Base-by-base conservation (phyloP, 1,284 basidiomycete species). In the Malassezia restricta region DNA sequence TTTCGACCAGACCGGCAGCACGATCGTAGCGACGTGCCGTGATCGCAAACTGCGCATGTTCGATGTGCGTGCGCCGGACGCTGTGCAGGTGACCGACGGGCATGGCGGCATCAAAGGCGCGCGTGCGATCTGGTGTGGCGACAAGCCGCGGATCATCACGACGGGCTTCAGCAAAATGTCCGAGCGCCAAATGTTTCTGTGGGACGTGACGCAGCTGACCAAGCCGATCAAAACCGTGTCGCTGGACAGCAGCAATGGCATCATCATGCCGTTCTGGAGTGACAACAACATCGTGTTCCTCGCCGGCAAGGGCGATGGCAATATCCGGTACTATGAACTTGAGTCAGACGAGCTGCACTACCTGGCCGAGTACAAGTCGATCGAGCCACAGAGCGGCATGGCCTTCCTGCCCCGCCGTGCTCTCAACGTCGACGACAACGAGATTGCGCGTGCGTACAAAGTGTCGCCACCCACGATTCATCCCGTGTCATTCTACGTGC, bases 181-280 rank as follows among this genome's bases (percentile, higher is more conserved):
- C 43, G 88, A 94, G 74, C 80, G 91, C 8, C 89, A 96, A 75
- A 79, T 91, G 52, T 80, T 79, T 54, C 76, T 96, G 39, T 73
- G 70, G 70, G 68, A 73, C 31, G 49, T 40, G 31, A 12, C 30
- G 31, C 45, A 51, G 37, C 38, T 50, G 24, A 29, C 28, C 17
- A 56, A 62, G 56, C 46, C 51, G 12, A 43, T 66, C 41, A 63
- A 40, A n/a, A 55, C 53, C 2, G 47, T 46, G 32, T 40, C 58
- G 6, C 56, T 73, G 38, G 70, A 73, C 59, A 53, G 63, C 5
- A 58, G 54, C 30, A 85, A 84, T 50, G 91, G 92, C 44, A 87
- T 95, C 37, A 75, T 94, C 47, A 95, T 96, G 88, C 92, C 92
- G 0, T 95, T 92, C 82, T 98, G 87, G 83, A 83, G 82, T 43